These are phyloP conservation scores for Torulaspora microellipsoides DNA, from an alignment of 805 yeast genomes.

Conservation along the genomic window DNA sequence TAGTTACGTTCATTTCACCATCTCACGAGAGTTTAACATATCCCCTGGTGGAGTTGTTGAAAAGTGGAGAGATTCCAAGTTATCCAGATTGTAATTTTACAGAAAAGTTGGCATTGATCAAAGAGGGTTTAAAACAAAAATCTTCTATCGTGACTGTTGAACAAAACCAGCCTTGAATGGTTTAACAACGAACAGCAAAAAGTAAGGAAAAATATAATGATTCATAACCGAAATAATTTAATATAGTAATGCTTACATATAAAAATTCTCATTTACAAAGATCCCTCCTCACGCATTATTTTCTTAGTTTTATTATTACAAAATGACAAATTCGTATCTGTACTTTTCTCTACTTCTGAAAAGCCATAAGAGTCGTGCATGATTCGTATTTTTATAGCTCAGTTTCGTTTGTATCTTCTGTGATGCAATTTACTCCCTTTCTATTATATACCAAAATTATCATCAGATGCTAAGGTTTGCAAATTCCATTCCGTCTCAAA, in stretches of 20 bases:
- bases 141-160: constrained; percentile 30
- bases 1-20: constrained; percentile 78
- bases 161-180: constrained; percentile 11
- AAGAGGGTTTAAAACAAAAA: constrained; percentile 53
- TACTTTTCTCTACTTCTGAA: too few species aligned
- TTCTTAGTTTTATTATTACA: too few species aligned
- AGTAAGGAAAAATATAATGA: constrained; percentile 2
- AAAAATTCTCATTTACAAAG: not conserved
- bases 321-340: too few species aligned
- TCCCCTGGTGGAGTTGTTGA: constrained; percentile 47
- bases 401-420: too few species aligned
- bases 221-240: constrained; percentile 5
- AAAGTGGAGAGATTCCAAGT: constrained; percentile 45
- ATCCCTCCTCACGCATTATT: too few species aligned
- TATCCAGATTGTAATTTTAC: constrained; percentile 42
- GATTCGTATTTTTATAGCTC: too few species aligned
- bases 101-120: constrained; percentile 52
- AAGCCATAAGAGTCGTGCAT: too few species aligned
- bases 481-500: constrained; percentile 92
- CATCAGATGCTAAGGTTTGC: constrained; percentile 61
- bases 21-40: constrained; percentile 65
- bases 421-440: too few species aligned
- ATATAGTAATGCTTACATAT: constrained; percentile 5
- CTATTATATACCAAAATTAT: constrained; percentile 31
- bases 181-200: not conserved